These are phyloP conservation scores for Cryptosporidium parvum DNA, from an alignment of 169 alveolate genomes.

Conservation along the genomic window DNA sequence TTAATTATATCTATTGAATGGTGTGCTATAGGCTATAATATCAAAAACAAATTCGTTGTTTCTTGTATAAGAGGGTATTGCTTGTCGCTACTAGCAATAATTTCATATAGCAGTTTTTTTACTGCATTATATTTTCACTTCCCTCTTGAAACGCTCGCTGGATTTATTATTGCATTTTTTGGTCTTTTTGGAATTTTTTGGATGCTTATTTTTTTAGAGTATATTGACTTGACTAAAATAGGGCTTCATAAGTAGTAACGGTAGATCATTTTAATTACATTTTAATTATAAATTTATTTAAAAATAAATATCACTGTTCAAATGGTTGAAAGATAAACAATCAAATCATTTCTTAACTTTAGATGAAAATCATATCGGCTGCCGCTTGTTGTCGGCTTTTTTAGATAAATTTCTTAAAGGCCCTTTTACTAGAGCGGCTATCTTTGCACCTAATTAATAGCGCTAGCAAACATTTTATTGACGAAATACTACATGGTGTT, in stretches of 20 bases:
- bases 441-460: no score
- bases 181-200: slow-evolving; percentile 60
- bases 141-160: slow-evolving; percentile 61
- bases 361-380: not conserved
- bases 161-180: slow-evolving; percentile 54
- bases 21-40: slow-evolving; percentile 64
- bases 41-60: slow-evolving; percentile 35
- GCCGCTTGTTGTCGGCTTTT: not conserved
- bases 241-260: slow-evolving; percentile 2
- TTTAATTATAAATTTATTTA: not conserved
- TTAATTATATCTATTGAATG: slow-evolving; percentile 67
- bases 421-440: slow-evolving; percentile 1
- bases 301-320: not conserved
- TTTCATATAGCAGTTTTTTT: slow-evolving; percentile 64
- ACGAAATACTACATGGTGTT: not conserved
- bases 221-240: slow-evolving; percentile 43
- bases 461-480: not conserved
- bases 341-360: not conserved
- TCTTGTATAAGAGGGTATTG: slow-evolving; percentile 65
- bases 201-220: slow-evolving; percentile 31
- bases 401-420: not conserved
- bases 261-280: not conserved
- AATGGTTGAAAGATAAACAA: no score
- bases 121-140: slow-evolving; percentile 71
- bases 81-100: slow-evolving; percentile 40